Conservation (phyloP, 1,139 yeast species). For the Hemisphaericaspora xylofermentans region DNA sequence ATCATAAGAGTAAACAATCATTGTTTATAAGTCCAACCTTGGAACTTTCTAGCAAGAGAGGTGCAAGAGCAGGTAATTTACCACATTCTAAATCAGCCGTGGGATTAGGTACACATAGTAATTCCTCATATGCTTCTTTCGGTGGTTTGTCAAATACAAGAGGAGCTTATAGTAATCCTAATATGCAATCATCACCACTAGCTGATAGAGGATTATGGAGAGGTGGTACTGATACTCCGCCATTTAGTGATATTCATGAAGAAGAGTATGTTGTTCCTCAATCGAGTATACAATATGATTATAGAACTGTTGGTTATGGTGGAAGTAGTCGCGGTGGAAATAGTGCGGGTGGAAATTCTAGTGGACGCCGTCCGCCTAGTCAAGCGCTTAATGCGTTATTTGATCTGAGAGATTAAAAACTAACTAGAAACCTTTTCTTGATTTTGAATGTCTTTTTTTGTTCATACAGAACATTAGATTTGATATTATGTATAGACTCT, state of each 20-base stretch:
- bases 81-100: slow-evolving; percentile 5
- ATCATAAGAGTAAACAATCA: slow-evolving; percentile 15
- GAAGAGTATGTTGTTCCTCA: background rate
- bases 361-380: slow-evolving; percentile 4
- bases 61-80: background rate
- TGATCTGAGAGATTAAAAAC: too few species aligned
- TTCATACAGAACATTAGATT: too few species aligned
- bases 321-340: background rate
- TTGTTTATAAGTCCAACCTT: slow-evolving; percentile 38
- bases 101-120: background rate
- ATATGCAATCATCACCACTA: background rate
- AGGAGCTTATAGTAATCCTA: slow-evolving; percentile 2
- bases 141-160: slow-evolving; percentile 12
- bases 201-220: slow-evolving; percentile 10
- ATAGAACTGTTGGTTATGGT: background rate
- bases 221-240: background rate
- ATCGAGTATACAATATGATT: background rate
- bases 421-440: background rate
- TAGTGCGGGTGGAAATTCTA: background rate
- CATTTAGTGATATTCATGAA: background rate
- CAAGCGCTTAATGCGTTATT: background rate
- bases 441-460: background rate
- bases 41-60: slow-evolving; percentile 12
- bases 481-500: too few species aligned
- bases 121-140: background rate